These are phyloP conservation scores for Apiotrichum siamense DNA, from an alignment of 1,284 basidiomycete species.

Conservation along the genomic window DNA sequence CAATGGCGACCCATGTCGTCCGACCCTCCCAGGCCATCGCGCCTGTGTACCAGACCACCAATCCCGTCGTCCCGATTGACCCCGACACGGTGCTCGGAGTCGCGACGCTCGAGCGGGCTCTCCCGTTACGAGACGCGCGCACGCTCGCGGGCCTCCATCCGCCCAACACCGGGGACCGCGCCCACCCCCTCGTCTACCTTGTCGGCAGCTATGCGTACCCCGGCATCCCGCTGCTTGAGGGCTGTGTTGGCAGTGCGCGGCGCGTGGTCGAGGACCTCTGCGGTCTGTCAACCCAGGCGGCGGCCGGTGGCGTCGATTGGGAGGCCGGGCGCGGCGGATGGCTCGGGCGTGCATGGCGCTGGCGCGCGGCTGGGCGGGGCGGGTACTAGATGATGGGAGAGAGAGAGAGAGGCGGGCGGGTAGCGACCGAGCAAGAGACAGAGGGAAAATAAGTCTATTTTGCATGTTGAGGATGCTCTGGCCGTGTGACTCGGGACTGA, in stretches of 20 bases:
- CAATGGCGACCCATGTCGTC: slow-evolving; percentile 60
- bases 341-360: slow-evolving; percentile 31
- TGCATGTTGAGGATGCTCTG: no score
- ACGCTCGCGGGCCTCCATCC: slow-evolving; percentile 16
- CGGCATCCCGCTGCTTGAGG: slow-evolving; percentile 48
- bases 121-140: slow-evolving; percentile 26
- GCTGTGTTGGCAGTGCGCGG: slow-evolving; percentile 45
- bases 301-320: slow-evolving; percentile 28
- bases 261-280: slow-evolving; percentile 27
- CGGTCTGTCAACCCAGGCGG: not conserved
- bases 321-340: slow-evolving; percentile 22
- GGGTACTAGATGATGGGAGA: not conserved
- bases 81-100: slow-evolving; percentile 54
- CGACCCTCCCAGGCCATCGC: slow-evolving; percentile 17
- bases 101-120: slow-evolving; percentile 55
- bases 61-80: slow-evolving; percentile 57
- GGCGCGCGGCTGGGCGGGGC: slow-evolving; percentile 11
- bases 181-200: slow-evolving; percentile 27
- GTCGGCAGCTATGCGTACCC: slow-evolving; percentile 46
- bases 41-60: slow-evolving; percentile 63
- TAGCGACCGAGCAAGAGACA: no score
- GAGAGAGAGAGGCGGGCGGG: no score
- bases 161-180: not conserved
- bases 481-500: no score
- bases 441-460: no score